phyloP scores from a whole-genome alignment of 352 stramenopile genomes.

The Pythium diclinum region DNA sequence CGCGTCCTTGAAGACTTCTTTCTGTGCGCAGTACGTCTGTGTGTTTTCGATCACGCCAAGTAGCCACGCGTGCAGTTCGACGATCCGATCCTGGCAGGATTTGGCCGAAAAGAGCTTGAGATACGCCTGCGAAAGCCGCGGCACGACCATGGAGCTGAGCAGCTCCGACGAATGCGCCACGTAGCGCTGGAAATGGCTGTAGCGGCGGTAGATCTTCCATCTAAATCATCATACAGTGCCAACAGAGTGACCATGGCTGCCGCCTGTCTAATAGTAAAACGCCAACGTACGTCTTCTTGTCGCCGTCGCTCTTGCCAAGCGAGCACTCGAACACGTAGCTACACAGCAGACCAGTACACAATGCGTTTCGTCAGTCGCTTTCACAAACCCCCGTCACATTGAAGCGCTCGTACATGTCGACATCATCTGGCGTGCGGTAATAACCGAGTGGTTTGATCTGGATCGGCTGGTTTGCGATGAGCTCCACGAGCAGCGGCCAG shows the following conservation, averaged over 20 bases:
- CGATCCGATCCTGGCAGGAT: slow-evolving; percentile 71
- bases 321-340: slow-evolving; percentile 83
- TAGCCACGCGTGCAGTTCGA: slow-evolving; percentile 73
- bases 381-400: neutral
- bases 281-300: slow-evolving; percentile 40
- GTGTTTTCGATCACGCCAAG: slow-evolving; percentile 64
- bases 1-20: slow-evolving; percentile 26
- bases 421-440: slow-evolving; percentile 72
- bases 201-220: slow-evolving; percentile 86
- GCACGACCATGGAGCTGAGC: slow-evolving; percentile 52
- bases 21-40: slow-evolving; percentile 47
- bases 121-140: slow-evolving; percentile 67
- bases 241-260: too few species aligned
- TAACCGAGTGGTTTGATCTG: slow-evolving; percentile 64
- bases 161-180: slow-evolving; percentile 59
- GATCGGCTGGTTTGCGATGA: slow-evolving; percentile 49
- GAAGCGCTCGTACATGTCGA: slow-evolving; percentile 67
- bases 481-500: slow-evolving; percentile 53
- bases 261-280: neutral
- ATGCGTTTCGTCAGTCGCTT: neutral
- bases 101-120: slow-evolving; percentile 81
- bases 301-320: slow-evolving; percentile 32
- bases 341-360: neutral
- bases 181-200: slow-evolving; percentile 81
- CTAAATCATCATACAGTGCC: neutral